Percentiles rank a stretch among this genome's conserved stretches.
Conservation (phyloP, 208 protist genomes). For the Leptomonas pyrrhocoris region DNA sequence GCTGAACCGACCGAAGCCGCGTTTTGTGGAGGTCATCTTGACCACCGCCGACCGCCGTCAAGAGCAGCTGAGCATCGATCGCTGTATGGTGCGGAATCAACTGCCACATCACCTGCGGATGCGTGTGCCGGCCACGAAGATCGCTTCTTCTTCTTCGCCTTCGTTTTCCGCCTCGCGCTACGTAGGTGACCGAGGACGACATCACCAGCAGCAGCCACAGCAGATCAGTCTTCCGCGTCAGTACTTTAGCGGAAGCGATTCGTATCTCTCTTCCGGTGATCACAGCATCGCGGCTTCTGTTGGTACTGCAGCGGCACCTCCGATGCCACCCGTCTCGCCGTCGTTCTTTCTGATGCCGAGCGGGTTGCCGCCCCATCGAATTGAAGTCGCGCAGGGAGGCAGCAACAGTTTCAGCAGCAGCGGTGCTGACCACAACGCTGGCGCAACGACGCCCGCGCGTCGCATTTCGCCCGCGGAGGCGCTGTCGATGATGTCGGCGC, state of each 20-base stretch:
- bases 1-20: conserved; percentile 19
- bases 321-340: too few relatives aligned
- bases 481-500: not conserved
- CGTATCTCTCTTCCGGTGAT: too few relatives aligned
- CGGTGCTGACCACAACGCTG: not conserved
- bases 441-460: not conserved
- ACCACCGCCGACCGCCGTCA: not conserved
- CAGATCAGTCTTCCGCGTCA: too few relatives aligned
- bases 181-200: not conserved
- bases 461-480: not conserved
- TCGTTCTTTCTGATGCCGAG: too few relatives aligned
- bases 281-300: too few relatives aligned
- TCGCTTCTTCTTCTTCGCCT: not conserved
- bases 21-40: conserved; percentile 15
- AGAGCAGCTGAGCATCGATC: conserved; percentile 16
- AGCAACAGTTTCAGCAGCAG: too few relatives aligned
- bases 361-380: too few relatives aligned
- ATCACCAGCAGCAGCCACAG: not conserved
- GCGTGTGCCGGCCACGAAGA: conserved; percentile 5
- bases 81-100: conserved; percentile 3
- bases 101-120: not conserved
- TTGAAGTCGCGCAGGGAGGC: too few relatives aligned
- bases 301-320: too few relatives aligned
- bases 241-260: too few relatives aligned
- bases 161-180: not conserved